Evolutionary conservation across 176 grass and related monocot genomes (phyloP), one percentile per base, ranked within the genome.

Genomic region (Luzula sylvatica): DNA sequence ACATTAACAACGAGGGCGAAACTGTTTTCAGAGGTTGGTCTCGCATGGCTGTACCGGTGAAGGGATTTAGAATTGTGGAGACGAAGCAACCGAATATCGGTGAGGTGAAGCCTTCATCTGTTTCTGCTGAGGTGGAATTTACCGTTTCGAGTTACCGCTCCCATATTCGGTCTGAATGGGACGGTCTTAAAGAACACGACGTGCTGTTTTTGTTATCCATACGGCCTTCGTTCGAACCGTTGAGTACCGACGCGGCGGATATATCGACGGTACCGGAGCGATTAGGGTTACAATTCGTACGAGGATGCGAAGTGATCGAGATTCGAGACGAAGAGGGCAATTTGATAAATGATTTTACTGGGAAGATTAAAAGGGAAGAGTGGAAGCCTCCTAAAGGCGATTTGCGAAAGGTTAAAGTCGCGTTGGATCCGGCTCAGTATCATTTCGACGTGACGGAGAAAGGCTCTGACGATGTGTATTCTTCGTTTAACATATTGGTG

Each of bases 321-420:
- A 82, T 90, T 18, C 80, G 71, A 63, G 92, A 96, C 23, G 92
- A 96, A 67, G 92, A 90, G 53, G 81, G 85, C 53, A 48, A 71
- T 46, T 81, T 96, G 46, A 90, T 96, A 81, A 96, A 96, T 90
- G 92, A 96, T 65, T 96, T 90, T 64, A 96, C 92, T 41, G 85
- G 92, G 56, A 89, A 71, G 71, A 78, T 96, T 51, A 96, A 96
- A 66, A 76, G 81, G 75, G 92, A 96, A 58, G 92, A 96, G 25
- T 89, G 92, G 85, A 96, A 96, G 38, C 81, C 92, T 8, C 92
- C 92, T 16, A 96, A 96, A 67, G 92, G 92, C 55, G 92, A 96
- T 20, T 66, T 90, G 61, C 92, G 92, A 48, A 96, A 80, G 50
- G 81, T 96, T 54, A 88, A 52, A 30, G 63, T 96, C 76, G 85